phyloP scores from a whole-genome alignment of 2,329 filamentous ascomycete species.

The Capronia coronata region DNA sequence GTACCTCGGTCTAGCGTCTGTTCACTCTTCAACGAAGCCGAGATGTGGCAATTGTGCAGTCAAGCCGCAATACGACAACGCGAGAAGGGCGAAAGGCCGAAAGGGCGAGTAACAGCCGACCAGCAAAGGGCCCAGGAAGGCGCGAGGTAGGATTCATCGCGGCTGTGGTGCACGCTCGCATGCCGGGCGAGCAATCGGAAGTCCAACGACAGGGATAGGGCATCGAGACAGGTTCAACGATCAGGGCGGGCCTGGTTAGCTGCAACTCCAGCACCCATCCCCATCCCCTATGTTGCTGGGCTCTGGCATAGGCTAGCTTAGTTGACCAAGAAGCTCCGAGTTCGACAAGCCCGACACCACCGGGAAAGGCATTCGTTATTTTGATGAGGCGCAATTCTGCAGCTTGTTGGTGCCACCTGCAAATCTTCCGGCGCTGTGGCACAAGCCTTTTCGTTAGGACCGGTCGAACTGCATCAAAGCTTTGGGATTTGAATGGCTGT shows the following conservation, averaged over 20 bases:
- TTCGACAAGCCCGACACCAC: slow-evolving; percentile 20
- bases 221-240: slow-evolving; percentile 3
- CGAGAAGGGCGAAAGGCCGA: slow-evolving; percentile 44
- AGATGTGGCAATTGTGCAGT: neutral
- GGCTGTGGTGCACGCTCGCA: slow-evolving; percentile 3
- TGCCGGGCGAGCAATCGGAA: slow-evolving; percentile 10
- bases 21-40: slow-evolving; percentile 4
- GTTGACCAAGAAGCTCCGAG: slow-evolving; percentile 7
- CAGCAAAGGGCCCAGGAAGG: neutral
- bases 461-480: slow-evolving; percentile 17
- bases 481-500: slow-evolving; percentile 17
- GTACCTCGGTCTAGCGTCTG: slow-evolving; percentile 19
- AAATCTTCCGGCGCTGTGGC: slow-evolving; percentile 23
- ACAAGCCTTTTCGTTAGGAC: slow-evolving; percentile 19
- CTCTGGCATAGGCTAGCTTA: slow-evolving; percentile 7
- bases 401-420: slow-evolving; percentile 22
- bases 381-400: slow-evolving; percentile 11
- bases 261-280: slow-evolving; percentile 15
- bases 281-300: slow-evolving; percentile 4
- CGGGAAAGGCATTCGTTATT: slow-evolving; percentile 9
- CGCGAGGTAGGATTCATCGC: slow-evolving; percentile 2
- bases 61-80: slow-evolving; percentile 35
- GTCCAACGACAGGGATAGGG: slow-evolving; percentile 17
- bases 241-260: slow-evolving; percentile 9
- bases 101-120: slow-evolving; percentile 45